These are phyloP conservation scores for Corrigiola litoralis DNA, from an alignment of 179 eudicot genomes.

Conservation along the genomic window DNA sequence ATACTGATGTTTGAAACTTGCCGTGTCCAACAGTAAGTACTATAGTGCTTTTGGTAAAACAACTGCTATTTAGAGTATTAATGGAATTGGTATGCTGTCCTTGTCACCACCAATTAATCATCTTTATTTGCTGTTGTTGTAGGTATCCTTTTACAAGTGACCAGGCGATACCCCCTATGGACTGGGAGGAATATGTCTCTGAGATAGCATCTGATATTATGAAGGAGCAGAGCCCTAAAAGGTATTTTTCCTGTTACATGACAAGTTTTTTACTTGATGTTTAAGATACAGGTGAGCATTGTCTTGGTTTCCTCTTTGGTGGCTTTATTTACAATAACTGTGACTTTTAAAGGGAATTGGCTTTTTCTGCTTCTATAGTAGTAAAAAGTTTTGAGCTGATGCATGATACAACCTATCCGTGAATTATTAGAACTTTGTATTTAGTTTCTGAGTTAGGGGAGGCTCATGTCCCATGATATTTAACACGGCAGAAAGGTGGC, in stretches of 20 bases:
- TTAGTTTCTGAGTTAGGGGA: too few relatives aligned
- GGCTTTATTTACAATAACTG: not conserved
- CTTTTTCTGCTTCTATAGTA: too few relatives aligned
- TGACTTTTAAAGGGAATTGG: not conserved
- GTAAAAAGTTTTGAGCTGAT: not conserved
- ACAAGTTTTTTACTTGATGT: not conserved
- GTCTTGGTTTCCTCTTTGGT: not conserved
- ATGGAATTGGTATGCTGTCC: not conserved
- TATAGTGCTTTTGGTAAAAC: slow-evolving; percentile 3
- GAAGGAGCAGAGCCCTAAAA: slow-evolving; percentile 98
- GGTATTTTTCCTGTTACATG: slow-evolving; percentile 32
- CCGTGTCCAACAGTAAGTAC: slow-evolving; percentile 85
- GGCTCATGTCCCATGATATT: not conserved
- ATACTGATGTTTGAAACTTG: slow-evolving; percentile 82
- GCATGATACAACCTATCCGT: not conserved
- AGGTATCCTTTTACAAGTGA: slow-evolving; percentile 82
- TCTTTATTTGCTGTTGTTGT: slow-evolving; percentile 10
- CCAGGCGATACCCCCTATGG: slow-evolving; percentile 85
- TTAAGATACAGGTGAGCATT: not conserved
- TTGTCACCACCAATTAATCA: not conserved
- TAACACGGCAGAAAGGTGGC: too few relatives aligned
- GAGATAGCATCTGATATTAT: slow-evolving; percentile 87
- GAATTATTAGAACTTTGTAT: not conserved
- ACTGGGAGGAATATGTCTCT: slow-evolving; percentile 90
- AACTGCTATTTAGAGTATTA: not conserved